Percentiles rank a stretch among this genome's conserved stretches.
Conservation (phyloP, 257 asterid species). For the Solanum pinnatisectum region DNA sequence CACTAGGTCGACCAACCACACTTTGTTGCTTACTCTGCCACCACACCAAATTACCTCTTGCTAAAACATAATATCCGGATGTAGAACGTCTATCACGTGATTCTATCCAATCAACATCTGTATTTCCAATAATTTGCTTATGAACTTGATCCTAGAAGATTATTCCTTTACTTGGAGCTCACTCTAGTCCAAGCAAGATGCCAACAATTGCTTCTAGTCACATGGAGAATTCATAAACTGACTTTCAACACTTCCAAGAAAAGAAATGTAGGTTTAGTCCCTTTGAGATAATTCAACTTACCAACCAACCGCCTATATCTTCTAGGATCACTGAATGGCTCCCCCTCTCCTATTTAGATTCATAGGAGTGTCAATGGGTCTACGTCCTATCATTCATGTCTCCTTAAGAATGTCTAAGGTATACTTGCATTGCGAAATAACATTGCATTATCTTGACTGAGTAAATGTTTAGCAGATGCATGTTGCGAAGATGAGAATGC, state of each 20-base stretch:
- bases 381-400: not conserved
- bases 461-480: too few relatives aligned
- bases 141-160: not conserved
- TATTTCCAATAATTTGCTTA: not conserved
- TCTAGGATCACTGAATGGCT: not conserved
- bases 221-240: not conserved
- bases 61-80: not conserved
- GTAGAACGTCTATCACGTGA: not conserved
- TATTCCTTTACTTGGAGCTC: not conserved
- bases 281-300: not conserved
- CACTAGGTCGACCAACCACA: not conserved
- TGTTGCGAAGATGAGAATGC: too few relatives aligned
- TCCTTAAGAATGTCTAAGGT: not conserved
- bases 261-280: not conserved
- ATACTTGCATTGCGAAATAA: not conserved
- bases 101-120: not conserved
- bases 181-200: not conserved
- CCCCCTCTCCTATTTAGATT: not conserved
- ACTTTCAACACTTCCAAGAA: not conserved
- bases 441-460: not conserved
- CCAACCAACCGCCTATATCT: not conserved
- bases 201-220: not conserved
- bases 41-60: not conserved
- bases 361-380: not conserved
- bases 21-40: not conserved